Evolutionary conservation across 306 rosid genomes (phyloP).

Genomic region (Vicia villosa): DNA sequence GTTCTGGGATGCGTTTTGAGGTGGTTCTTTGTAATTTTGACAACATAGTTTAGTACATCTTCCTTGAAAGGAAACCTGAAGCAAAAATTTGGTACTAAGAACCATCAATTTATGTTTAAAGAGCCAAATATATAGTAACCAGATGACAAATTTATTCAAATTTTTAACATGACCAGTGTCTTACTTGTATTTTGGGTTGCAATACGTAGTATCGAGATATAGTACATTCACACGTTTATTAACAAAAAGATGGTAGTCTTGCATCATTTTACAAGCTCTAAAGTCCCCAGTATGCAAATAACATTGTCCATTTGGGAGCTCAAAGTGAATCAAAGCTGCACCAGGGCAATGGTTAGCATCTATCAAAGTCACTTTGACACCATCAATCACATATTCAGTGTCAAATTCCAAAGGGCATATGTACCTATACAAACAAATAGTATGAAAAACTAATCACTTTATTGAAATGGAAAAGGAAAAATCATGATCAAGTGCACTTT

Average conservation of each 20-base stretch:
- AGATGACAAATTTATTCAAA: constrained; percentile 18
- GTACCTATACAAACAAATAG: constrained; percentile 42
- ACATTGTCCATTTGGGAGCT: constrained; percentile 49
- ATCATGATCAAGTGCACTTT: not conserved
- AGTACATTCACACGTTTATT: constrained; percentile 53
- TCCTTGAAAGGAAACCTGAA: constrained; percentile 59
- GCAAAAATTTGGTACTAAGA: constrained; percentile 29
- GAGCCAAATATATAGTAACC: constrained; percentile 8
- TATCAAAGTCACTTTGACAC: constrained; percentile 53
- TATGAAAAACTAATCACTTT: constrained; percentile 10
- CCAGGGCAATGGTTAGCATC: constrained; percentile 69
- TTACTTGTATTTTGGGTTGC: constrained; percentile 61
- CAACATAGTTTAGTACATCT: constrained; percentile 54
- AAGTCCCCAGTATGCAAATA: constrained; percentile 64
- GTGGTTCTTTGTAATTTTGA: constrained; percentile 49
- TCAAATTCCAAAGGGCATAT: constrained; percentile 51
- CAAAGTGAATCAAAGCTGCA: constrained; percentile 58
- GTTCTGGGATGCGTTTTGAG: constrained; percentile 52
- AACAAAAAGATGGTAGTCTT: constrained; percentile 42
- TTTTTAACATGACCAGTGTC: constrained; percentile 14
- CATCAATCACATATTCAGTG: constrained; percentile 42
- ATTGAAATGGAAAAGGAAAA: constrained; percentile 21
- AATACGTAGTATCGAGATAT: constrained; percentile 61
- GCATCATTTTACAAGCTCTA: constrained; percentile 56
- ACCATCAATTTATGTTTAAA: constrained; percentile 10